phyloP scores from a whole-genome alignment of 495 filamentous ascomycete genomes.

The Hypomontagnella submonticulosa region DNA sequence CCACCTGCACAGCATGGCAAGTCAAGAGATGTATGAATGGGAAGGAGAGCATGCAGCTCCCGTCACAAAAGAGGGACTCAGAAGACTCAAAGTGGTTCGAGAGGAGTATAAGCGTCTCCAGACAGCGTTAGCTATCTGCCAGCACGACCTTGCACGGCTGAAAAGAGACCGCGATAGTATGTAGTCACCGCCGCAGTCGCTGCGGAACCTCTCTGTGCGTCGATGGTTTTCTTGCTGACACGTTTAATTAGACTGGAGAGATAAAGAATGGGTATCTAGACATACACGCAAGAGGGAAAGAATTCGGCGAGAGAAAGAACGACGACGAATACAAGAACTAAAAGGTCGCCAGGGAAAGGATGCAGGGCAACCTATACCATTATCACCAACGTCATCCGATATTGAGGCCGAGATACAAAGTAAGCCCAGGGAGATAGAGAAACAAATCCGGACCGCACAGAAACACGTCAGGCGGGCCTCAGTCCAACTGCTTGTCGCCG shows the following conservation, averaged over 20 bases:
- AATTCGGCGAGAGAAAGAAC: not conserved
- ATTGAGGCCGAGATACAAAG: not conserved
- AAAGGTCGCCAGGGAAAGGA: not conserved
- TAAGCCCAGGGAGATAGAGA: constrained; percentile 1
- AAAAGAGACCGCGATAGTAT: constrained; percentile 15
- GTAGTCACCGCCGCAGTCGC: constrained; percentile 4
- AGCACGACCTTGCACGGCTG: constrained; percentile 5
- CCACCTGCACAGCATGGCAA: not conserved
- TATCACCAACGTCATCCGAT: constrained; percentile 21
- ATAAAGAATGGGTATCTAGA: constrained; percentile 13
- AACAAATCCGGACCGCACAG: constrained; percentile 12
- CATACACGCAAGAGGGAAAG: constrained; percentile 10
- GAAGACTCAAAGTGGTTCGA: constrained; percentile 4
- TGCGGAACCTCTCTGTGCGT: not conserved
- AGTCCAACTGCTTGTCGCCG: constrained; percentile 39
- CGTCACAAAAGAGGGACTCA: not conserved
- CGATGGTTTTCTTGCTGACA: constrained; percentile 12
- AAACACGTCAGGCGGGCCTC: constrained; percentile 31
- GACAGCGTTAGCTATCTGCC: constrained; percentile 18
- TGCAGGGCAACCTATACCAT: not conserved
- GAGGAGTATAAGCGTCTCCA: constrained; percentile 12
- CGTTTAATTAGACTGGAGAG: constrained; percentile 1
- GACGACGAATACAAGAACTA: not conserved
- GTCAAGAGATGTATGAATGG: not conserved
- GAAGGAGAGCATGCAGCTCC: not conserved